These are phyloP conservation scores for Simplicillium sp. DNA, from an alignment of 2,329 filamentous ascomycete species.

Conservation along the genomic window DNA sequence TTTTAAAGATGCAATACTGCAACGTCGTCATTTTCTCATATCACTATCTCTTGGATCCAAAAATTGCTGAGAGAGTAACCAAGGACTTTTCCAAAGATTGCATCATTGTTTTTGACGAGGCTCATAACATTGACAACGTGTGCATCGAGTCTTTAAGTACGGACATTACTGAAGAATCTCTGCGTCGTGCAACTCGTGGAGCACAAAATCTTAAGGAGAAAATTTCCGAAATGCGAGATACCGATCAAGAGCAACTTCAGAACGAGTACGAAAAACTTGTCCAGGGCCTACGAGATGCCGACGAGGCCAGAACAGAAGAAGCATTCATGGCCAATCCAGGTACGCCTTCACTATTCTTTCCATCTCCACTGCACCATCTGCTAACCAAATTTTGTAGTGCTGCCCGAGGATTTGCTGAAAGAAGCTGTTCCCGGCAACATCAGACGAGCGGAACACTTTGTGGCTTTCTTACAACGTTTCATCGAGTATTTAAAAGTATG, in stretches of 20 bases:
- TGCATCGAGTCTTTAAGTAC: constrained; percentile 97
- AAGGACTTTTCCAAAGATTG: constrained; percentile 96
- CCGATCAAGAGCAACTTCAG: constrained; percentile 87
- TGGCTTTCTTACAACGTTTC: constrained; percentile 89
- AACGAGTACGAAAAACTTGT: constrained; percentile 94
- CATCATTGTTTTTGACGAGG: constrained; percentile 97
- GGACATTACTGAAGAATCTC: constrained; percentile 88
- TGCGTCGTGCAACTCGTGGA: constrained; percentile 82
- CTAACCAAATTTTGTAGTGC: constrained; percentile 35
- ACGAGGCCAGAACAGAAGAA: constrained; percentile 85
- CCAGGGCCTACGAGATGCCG: constrained; percentile 77
- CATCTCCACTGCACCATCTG: not conserved
- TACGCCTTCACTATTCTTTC: constrained; percentile 15
- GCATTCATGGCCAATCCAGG: constrained; percentile 92
- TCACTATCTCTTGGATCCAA: constrained; percentile 93
- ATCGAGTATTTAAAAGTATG: constrained; percentile 83
- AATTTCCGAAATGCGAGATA: constrained; percentile 91
- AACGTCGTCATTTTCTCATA: constrained; percentile 99
- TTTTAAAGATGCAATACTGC: constrained; percentile 81
- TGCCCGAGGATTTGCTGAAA: constrained; percentile 88
- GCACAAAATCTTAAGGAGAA: constrained; percentile 85
- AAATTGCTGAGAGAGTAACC: constrained; percentile 92
- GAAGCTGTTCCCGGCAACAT: constrained; percentile 97
- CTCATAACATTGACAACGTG: constrained; percentile 98
- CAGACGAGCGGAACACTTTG: constrained; percentile 87